Percentiles rank a stretch among this genome's conserved stretches.
These are phyloP conservation scores for Grosmannia huntii DNA, from an alignment of 2,329 filamentous ascomycete genomes.

Conservation along the genomic window DNA sequence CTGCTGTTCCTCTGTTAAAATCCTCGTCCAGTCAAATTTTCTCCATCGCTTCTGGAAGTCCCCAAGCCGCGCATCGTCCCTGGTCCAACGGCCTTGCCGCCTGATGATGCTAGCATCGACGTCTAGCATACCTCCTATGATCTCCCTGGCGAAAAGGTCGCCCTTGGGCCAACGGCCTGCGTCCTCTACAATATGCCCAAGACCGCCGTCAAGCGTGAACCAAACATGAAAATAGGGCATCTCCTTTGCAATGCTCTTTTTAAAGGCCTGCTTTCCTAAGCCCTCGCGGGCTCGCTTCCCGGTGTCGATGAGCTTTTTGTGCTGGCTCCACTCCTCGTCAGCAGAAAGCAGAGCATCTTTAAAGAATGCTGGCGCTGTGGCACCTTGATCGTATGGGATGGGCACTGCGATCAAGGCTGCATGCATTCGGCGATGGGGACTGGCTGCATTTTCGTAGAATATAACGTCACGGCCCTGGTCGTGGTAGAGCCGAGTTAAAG, in stretches of 20 bases:
- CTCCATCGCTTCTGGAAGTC: constrained; percentile 75
- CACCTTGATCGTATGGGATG: constrained; percentile 81
- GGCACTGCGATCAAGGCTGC: constrained; percentile 79
- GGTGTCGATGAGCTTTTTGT: constrained; percentile 90
- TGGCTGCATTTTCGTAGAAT: constrained; percentile 94
- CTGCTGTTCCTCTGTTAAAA: constrained; percentile 29
- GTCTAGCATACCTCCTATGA: constrained; percentile 86
- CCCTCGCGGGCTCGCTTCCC: constrained; percentile 50
- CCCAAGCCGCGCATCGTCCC: constrained; percentile 56
- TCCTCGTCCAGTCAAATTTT: constrained; percentile 78
- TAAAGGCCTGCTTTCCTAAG: constrained; percentile 69
- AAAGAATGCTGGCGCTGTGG: constrained; percentile 89
- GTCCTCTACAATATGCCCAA: constrained; percentile 90
- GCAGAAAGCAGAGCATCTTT: constrained; percentile 78
- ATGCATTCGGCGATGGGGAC: constrained; percentile 65
- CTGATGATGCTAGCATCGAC: constrained; percentile 71
- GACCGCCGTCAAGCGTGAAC: constrained; percentile 83
- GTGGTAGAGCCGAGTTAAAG: constrained; percentile 84
- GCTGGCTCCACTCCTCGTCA: constrained; percentile 92
- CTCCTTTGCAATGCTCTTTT: constrained; percentile 74
- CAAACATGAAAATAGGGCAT: constrained; percentile 98
- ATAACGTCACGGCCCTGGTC: constrained; percentile 83
- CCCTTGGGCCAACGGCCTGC: constrained; percentile 73
- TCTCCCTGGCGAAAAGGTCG: constrained; percentile 84
- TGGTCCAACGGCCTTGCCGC: constrained; percentile 76